Percentiles rank a stretch among this genome's conserved stretches.
Conservation (phyloP, 1,284 basidiomycete species). For the Cutaneotrichosporon cavernicola region DNA sequence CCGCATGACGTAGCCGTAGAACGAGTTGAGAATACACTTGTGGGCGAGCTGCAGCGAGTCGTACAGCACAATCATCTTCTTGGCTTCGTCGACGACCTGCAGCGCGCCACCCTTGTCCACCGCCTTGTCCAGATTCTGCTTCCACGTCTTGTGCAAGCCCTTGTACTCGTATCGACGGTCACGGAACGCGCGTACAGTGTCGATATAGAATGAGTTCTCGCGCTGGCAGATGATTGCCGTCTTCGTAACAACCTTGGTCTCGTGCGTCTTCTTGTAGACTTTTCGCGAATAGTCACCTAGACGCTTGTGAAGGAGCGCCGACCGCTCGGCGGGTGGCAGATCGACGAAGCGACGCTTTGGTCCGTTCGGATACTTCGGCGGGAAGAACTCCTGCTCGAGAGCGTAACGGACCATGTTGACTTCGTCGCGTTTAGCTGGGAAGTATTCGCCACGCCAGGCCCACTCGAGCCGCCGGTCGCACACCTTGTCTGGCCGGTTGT, state of each 20-base stretch:
- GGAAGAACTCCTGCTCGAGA: constrained; percentile 90
- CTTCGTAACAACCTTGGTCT: constrained; percentile 91
- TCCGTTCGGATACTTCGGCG: constrained; percentile 70
- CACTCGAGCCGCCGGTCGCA: constrained; percentile 94
- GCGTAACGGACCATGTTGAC: constrained; percentile 99
- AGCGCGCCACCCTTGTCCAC: constrained; percentile 67
- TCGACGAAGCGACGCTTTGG: constrained; percentile 81
- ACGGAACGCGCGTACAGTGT: constrained; percentile 95
- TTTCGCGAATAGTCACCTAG: constrained; percentile 97
- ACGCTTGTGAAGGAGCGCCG: constrained; percentile 90
- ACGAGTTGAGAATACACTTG: constrained; percentile 99
- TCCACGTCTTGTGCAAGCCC: constrained; percentile 98
- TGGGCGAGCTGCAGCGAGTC: constrained; percentile 99
- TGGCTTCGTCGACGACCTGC: constrained; percentile 90
- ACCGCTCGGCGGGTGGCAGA: constrained; percentile 81
- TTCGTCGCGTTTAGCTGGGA: constrained; percentile 96
- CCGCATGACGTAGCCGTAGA: constrained; percentile 99
- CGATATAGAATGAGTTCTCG: constrained; percentile 99
- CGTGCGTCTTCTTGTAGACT: constrained; percentile 99
- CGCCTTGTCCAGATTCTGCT: constrained; percentile 90
- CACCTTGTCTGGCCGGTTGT: constrained; percentile 90
- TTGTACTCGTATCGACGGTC: constrained; percentile 99
- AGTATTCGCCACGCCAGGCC: constrained; percentile 99
- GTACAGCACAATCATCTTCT: constrained; percentile 99
- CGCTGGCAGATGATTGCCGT: constrained; percentile 96